Percentiles rank a stretch among this genome's conserved stretches.
These are phyloP conservation scores for Aspergillus bridgeri DNA, from an alignment of 495 filamentous ascomycete species.

Conservation along the genomic window DNA sequence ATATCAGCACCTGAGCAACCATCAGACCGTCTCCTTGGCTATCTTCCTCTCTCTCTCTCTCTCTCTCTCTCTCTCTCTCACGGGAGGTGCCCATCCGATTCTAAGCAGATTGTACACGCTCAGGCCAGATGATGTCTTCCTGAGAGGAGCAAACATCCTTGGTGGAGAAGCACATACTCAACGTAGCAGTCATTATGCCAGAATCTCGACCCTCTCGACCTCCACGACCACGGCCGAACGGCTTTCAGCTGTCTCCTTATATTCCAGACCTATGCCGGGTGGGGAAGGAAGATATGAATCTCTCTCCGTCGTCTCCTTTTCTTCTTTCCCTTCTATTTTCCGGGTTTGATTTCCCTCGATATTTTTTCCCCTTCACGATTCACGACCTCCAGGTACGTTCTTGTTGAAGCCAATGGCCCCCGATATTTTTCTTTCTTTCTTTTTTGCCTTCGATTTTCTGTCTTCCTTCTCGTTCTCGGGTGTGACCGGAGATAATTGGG, in stretches of 20 bases:
- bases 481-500: neutral
- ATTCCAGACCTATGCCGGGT: slow-evolving; percentile 12
- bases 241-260: slow-evolving; percentile 11
- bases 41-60: slow-evolving; percentile 1
- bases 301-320: neutral
- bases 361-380: slow-evolving; percentile 1
- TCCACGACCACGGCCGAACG: slow-evolving; percentile 30
- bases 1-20: slow-evolving; percentile 43
- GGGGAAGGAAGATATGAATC: neutral
- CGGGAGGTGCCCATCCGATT: slow-evolving; percentile 12
- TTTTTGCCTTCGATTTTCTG: neutral
- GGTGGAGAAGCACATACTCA: slow-evolving; percentile 44
- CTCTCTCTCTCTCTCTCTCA: neutral
- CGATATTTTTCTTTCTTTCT: slow-evolving; percentile 8
- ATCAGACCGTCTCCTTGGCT: slow-evolving; percentile 22
- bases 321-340: neutral
- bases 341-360: neutral
- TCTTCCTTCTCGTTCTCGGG: neutral
- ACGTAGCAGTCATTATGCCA: slow-evolving; percentile 46
- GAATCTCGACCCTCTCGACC: slow-evolving; percentile 28
- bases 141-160: slow-evolving; percentile 21
- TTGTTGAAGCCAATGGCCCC: neutral
- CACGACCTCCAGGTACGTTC: neutral
- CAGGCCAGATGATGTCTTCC: slow-evolving; percentile 12
- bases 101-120: neutral